Conservation (phyloP, 495 filamentous ascomycete genomes). For the Xanthoparmelia taractica region DNA sequence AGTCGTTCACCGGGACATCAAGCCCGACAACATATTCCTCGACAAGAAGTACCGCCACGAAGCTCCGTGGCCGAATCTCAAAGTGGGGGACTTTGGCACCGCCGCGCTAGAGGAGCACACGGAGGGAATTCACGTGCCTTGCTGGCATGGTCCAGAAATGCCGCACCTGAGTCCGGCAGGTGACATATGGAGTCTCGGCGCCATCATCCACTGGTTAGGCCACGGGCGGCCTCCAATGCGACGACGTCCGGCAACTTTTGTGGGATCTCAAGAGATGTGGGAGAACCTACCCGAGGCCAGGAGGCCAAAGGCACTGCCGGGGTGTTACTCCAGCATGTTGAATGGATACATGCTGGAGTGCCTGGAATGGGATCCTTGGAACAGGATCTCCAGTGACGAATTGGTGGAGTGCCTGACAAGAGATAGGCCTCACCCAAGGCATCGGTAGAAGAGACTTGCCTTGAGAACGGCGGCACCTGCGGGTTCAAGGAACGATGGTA, state of each 20-base stretch:
- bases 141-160: neutral
- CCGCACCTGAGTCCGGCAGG: neutral
- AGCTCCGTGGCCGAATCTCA: neutral
- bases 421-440: neutral
- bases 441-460: neutral
- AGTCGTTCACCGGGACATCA: constrained; percentile 10
- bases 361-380: neutral
- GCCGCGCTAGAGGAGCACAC: neutral
- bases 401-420: neutral
- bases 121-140: no score
- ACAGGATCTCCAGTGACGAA: neutral
- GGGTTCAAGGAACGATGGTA: no score
- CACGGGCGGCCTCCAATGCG: neutral
- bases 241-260: neutral
- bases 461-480: no score
- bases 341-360: neutral
- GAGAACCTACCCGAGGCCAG: neutral
- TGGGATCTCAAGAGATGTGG: neutral
- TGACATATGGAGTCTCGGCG: constrained; percentile 7
- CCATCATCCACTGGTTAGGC: neutral
- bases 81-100: neutral
- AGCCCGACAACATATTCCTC: constrained; percentile 4
- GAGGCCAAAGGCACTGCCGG: neutral
- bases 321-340: neutral
- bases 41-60: neutral